Conservation (phyloP, 2,329 filamentous ascomycete genomes). For the Trichoderma semiorbis region DNA sequence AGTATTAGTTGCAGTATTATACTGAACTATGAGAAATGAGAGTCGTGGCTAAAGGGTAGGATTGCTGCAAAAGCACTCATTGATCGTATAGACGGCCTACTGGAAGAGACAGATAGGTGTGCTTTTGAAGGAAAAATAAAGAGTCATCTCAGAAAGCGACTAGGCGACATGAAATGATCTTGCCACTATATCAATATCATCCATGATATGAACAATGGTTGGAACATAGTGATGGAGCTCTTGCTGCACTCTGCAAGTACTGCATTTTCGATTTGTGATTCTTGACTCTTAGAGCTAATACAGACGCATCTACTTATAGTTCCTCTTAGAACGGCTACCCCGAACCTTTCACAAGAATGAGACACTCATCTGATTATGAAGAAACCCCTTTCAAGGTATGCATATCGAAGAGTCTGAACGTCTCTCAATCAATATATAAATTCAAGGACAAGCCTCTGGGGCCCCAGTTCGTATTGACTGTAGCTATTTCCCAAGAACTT, state of each 20-base stretch:
- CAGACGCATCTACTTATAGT: neutral
- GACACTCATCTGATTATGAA: neutral
- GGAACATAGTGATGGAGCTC: neutral
- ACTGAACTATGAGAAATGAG: neutral
- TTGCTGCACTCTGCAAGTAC: neutral
- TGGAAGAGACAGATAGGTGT: neutral
- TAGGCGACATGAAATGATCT: neutral
- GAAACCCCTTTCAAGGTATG: neutral
- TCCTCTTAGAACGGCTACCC: neutral
- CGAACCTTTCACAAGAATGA: neutral
- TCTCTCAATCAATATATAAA: neutral
- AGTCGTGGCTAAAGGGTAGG: rapidly evolving
- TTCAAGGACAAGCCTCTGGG: neutral
- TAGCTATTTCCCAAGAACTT: neutral
- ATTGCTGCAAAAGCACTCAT: too few relatives aligned
- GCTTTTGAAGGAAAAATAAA: neutral
- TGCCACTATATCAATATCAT: neutral
- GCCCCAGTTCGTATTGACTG: neutral
- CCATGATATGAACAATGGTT: neutral
- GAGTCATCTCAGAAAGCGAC: neutral
- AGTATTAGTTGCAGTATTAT: neutral
- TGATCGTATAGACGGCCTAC: too few relatives aligned
- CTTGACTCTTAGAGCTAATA: too few relatives aligned
- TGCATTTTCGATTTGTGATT: neutral
- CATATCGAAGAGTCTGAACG: neutral